Conservation (phyloP, 2,329 filamentous ascomycete genomes). For the Botrytis deweyae region DNA sequence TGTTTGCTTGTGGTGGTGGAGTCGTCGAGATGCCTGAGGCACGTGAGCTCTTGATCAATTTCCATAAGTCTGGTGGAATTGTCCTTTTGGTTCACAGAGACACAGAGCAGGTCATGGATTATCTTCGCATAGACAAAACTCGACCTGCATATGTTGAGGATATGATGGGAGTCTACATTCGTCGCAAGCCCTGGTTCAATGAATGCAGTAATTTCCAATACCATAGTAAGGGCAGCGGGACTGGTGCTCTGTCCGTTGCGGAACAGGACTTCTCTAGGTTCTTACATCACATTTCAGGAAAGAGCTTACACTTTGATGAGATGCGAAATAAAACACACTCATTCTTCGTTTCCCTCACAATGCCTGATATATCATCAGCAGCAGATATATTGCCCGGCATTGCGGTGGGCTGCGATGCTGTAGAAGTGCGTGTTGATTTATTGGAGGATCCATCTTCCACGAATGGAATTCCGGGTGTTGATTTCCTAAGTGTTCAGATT, state of each 20-base stretch:
- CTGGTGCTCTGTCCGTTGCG: constrained; percentile 36
- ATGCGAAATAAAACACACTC: constrained; percentile 68
- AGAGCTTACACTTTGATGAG: constrained; percentile 53
- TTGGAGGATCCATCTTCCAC: constrained; percentile 65
- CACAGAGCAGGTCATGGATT: constrained; percentile 84
- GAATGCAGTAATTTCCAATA: constrained; percentile 95
- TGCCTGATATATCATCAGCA: constrained; percentile 68
- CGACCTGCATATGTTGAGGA: constrained; percentile 90
- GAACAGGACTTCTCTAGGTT: constrained; percentile 70
- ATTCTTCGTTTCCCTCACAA: constrained; percentile 90
- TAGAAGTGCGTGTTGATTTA: constrained; percentile 91
- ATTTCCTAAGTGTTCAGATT: constrained; percentile 80
- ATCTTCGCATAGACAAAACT: constrained; percentile 83
- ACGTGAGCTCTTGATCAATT: constrained; percentile 70
- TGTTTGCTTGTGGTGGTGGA: constrained; percentile 93
- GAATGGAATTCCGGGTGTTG: constrained; percentile 58
- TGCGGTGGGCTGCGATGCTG: constrained; percentile 83
- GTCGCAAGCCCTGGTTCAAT: constrained; percentile 84
- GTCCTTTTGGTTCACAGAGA: constrained; percentile 87
- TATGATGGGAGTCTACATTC: constrained; percentile 85
- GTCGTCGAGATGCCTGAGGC: constrained; percentile 84
- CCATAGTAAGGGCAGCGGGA: constrained; percentile 67
- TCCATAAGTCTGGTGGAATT: constrained; percentile 73
- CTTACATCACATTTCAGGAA: constrained; percentile 66
- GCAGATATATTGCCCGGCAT: constrained; percentile 67